Conservation (phyloP, 257 asterid species). For the Haberlea rhodopensis region DNA sequence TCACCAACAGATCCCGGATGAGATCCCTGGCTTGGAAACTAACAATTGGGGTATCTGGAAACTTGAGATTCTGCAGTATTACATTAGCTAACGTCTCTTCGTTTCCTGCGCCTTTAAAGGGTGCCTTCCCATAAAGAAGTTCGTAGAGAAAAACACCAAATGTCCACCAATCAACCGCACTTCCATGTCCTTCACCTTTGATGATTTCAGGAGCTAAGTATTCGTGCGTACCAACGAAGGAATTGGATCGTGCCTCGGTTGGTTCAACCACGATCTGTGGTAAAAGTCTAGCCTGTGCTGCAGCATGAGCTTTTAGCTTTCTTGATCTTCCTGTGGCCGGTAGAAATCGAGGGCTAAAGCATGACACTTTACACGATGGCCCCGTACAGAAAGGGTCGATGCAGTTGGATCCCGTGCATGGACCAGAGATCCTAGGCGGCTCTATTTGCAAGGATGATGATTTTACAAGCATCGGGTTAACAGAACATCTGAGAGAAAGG, state of each 20-base stretch:
- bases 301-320: constrained; percentile 50
- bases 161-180: constrained; percentile 99
- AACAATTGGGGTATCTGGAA: constrained; percentile 77
- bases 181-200: constrained; percentile 92
- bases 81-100: constrained; percentile 85
- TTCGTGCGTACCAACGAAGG: constrained; percentile 94
- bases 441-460: constrained; percentile 46
- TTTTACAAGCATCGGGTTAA: constrained; percentile 71
- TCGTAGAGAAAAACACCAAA: constrained; percentile 80
- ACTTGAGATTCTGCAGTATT: constrained; percentile 59
- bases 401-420: constrained; percentile 84
- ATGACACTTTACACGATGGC: constrained; percentile 81
- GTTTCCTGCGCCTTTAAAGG: constrained; percentile 73
- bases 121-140: constrained; percentile 86
- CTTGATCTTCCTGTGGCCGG: constrained; percentile 51
- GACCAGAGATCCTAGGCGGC: constrained; percentile 81
- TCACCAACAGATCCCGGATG: constrained; percentile 63
- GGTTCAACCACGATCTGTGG: constrained; percentile 96
- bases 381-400: constrained; percentile 87
- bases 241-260: constrained; percentile 86
- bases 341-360: constrained; percentile 73
- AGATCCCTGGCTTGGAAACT: constrained; percentile 83
- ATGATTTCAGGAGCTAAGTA: constrained; percentile 91
- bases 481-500: constrained; percentile 83
- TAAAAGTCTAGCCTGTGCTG: constrained; percentile 43